Conservation (phyloP, 805 yeast genomes). For the Saccharomyces kudriavzevii region DNA sequence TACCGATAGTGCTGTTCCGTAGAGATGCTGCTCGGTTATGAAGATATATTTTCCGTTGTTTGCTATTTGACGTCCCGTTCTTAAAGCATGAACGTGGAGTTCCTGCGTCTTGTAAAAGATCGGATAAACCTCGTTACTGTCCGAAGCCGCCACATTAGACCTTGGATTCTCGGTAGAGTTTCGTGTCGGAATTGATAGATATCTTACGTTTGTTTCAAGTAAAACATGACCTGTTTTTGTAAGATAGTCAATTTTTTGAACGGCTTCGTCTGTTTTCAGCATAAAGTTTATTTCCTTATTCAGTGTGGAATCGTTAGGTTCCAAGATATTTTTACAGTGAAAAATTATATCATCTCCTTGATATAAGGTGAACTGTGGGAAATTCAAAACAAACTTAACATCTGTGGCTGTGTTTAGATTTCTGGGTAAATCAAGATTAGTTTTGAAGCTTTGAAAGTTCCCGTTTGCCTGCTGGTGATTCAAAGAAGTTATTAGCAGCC, state of each 20-base stretch:
- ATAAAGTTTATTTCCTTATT: neutral
- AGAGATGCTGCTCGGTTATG: slow-evolving; percentile 14
- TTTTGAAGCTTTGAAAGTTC: neutral
- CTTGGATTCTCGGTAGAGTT: neutral
- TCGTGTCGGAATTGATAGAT: slow-evolving; percentile 1
- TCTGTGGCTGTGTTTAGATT: neutral
- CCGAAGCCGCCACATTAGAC: neutral
- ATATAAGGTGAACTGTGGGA: neutral
- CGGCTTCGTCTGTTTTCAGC: neutral
- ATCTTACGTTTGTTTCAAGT: slow-evolving; percentile 6
- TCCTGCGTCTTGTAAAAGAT: slow-evolving; percentile 1
- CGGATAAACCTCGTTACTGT: neutral
- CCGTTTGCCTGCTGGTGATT: neutral
- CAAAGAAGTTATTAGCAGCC: neutral
- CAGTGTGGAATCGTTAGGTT: neutral
- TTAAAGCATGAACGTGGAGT: neutral
- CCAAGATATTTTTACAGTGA: neutral
- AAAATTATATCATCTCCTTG: neutral
- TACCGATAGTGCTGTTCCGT: slow-evolving; percentile 15
- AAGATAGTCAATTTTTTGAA: neutral
- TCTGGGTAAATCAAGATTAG: neutral
- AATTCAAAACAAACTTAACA: neutral
- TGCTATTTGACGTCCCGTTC: neutral
- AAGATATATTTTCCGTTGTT: slow-evolving; percentile 5
- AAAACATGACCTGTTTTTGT: neutral